Evolutionary conservation across 2,329 filamentous ascomycete species (phyloP).

Genomic region (Aspergillus aculeatinus): DNA sequence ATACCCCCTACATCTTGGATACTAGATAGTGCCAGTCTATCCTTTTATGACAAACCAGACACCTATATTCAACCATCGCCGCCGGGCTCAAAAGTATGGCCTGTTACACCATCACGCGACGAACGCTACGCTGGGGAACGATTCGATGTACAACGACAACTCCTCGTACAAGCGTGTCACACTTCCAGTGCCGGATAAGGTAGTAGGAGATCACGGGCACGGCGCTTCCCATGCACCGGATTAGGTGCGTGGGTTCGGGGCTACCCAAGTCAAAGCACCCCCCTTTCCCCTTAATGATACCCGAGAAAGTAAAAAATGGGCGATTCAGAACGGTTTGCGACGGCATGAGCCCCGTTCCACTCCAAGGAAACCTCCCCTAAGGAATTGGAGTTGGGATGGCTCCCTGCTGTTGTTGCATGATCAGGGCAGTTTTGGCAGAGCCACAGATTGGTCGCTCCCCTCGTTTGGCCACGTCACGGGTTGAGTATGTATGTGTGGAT

Average conservation of each 20-base stretch:
- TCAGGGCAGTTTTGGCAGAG: background rate
- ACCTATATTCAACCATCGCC: background rate
- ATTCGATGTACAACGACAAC: constrained; percentile 14
- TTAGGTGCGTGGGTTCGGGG: constrained; percentile 10
- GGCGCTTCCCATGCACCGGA: constrained; percentile 7
- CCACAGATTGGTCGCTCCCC: constrained; percentile 3
- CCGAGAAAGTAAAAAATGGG: background rate
- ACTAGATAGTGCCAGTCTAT: background rate
- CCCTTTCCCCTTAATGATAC: background rate
- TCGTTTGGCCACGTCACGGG: constrained; percentile 22
- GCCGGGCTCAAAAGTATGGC: constrained; percentile 10
- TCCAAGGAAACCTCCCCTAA: background rate
- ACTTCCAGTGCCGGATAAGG: background rate
- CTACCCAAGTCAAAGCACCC: background rate
- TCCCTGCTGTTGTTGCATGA: background rate
- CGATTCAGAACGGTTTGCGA: background rate
- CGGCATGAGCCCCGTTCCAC: background rate
- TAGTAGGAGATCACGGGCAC: constrained; percentile 6
- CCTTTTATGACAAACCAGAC: background rate
- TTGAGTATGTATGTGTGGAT: background rate
- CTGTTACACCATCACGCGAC: constrained; percentile 18
- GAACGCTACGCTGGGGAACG: constrained; percentile 6
- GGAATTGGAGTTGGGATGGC: background rate
- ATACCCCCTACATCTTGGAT: too few relatives aligned
- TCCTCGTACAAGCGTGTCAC: constrained; percentile 18